A percentile compares a stretch with the other conserved stretches of the same genome.
Evolutionary conservation across 2,329 filamentous ascomycete species (phyloP).

Genomic region (Venturia carpophila): DNA sequence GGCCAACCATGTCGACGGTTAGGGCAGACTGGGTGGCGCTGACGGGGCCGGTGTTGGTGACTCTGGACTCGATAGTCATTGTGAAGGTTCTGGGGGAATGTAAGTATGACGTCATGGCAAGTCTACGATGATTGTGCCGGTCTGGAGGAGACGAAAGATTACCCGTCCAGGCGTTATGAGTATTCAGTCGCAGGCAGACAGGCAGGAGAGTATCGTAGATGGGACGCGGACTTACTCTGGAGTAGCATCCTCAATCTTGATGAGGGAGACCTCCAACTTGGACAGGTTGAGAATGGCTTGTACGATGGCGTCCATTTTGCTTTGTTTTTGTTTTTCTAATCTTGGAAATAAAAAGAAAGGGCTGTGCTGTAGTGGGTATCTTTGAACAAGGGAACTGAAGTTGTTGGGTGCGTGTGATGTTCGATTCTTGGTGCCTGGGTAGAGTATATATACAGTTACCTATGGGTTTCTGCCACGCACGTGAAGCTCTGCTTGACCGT

Average conservation of each 20-base stretch:
- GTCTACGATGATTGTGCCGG: background rate
- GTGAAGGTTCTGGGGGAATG: conserved; percentile 16
- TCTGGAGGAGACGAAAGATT: no score
- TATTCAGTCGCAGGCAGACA: no score
- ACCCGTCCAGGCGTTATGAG: no score
- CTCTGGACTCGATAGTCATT: conserved; percentile 19
- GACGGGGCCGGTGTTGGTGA: conserved; percentile 19
- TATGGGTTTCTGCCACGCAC: background rate
- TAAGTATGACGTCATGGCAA: background rate
- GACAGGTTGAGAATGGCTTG: conserved; percentile 20
- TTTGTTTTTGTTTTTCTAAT: background rate
- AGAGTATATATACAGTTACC: conserved; percentile 3
- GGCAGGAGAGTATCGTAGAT: background rate
- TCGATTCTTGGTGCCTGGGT: background rate
- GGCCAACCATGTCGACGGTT: conserved; percentile 20
- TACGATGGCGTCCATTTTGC: conserved; percentile 20
- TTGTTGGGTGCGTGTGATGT: no score
- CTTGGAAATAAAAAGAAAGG: background rate
- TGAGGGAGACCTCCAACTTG: conserved; percentile 19
- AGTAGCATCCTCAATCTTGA: conserved; percentile 19
- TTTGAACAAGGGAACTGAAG: background rate
- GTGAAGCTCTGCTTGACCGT: background rate
- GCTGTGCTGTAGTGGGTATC: conserved; percentile 1
- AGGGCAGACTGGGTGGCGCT: conserved; percentile 19
- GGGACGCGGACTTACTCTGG: conserved; percentile 12